phyloP scores from a whole-genome alignment of 345 rosid species.

The Psidium guajava region DNA sequence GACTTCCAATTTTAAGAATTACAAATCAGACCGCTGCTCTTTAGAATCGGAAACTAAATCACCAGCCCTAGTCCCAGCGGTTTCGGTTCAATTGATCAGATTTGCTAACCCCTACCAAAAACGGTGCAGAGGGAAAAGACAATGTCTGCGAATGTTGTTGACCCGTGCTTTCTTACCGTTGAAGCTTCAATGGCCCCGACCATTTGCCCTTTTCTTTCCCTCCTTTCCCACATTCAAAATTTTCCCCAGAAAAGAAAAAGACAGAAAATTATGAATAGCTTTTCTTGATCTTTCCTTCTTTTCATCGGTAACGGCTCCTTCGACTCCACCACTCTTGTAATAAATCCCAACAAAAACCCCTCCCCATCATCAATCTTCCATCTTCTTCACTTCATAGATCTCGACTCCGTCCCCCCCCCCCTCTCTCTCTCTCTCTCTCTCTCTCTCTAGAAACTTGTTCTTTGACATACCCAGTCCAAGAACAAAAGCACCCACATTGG shows the following conservation, averaged over 20 bases:
- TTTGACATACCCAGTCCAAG: background rate
- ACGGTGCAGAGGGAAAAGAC: too few relatives aligned
- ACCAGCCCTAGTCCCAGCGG: too few relatives aligned
- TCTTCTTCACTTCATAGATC: background rate
- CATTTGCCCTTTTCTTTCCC: background rate
- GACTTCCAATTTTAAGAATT: too few relatives aligned
- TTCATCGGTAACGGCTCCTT: conserved; percentile 34
- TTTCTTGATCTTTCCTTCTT: background rate
- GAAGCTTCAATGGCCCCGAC: conserved; percentile 1
- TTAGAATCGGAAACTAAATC: too few relatives aligned
- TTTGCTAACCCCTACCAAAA: too few relatives aligned
- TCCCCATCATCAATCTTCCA: background rate
- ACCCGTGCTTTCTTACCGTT: conserved; percentile 24
- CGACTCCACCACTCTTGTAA: background rate
- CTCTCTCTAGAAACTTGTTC: background rate
- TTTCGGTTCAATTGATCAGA: too few relatives aligned
- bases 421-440: too few relatives aligned
- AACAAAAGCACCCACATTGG: background rate
- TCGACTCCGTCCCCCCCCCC: background rate
- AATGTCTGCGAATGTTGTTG: background rate
- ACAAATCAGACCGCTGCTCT: too few relatives aligned
- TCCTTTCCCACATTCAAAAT: conserved; percentile 6
- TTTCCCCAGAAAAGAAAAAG: background rate
- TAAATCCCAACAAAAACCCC: background rate
- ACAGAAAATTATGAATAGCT: background rate